Evolutionary conservation across 192 early-diverging fungal species (phyloP).

Genomic region (Coemansia sp.): DNA sequence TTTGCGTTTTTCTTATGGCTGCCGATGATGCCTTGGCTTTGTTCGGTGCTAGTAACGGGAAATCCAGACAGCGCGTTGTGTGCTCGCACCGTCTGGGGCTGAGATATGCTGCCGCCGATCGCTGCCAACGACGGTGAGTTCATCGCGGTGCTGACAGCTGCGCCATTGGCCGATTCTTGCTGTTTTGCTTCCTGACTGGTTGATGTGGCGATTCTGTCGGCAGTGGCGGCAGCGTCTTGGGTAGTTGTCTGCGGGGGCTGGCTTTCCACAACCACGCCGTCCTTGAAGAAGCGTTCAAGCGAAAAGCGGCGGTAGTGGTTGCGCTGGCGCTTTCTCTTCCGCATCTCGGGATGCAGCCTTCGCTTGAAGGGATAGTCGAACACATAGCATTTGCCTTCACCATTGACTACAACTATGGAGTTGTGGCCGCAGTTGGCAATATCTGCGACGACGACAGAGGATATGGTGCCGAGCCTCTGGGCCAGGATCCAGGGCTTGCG

Average conservation of each 20-base stretch:
- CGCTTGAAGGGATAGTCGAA: conserved; percentile 54
- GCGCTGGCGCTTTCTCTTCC: conserved; percentile 44
- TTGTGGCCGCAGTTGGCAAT: conserved; percentile 49
- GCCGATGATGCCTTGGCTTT: not conserved
- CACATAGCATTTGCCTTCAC: conserved; percentile 53
- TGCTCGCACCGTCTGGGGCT: not conserved
- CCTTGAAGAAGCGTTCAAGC: conserved; percentile 49
- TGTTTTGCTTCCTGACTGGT: not conserved
- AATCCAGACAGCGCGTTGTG: not conserved
- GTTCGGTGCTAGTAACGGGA: not conserved
- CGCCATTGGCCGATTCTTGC: not conserved
- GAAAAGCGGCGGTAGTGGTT: conserved; percentile 50
- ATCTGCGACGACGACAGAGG: conserved; percentile 48
- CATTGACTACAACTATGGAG: conserved; percentile 51
- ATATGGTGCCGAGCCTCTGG: conserved; percentile 51
- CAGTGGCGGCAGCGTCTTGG: not conserved
- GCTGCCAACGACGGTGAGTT: conserved; percentile 4
- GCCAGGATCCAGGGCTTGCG: conserved; percentile 56
- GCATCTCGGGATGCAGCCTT: conserved; percentile 37
- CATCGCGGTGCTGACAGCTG: not conserved
- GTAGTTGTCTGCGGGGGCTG: not conserved
- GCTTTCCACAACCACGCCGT: conserved; percentile 22
- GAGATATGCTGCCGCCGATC: not conserved
- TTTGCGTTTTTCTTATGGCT: not conserved
- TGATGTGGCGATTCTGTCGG: not conserved